phyloP scores from a whole-genome alignment of 192 early-diverging fungal species.

The Coemansia sp. region DNA sequence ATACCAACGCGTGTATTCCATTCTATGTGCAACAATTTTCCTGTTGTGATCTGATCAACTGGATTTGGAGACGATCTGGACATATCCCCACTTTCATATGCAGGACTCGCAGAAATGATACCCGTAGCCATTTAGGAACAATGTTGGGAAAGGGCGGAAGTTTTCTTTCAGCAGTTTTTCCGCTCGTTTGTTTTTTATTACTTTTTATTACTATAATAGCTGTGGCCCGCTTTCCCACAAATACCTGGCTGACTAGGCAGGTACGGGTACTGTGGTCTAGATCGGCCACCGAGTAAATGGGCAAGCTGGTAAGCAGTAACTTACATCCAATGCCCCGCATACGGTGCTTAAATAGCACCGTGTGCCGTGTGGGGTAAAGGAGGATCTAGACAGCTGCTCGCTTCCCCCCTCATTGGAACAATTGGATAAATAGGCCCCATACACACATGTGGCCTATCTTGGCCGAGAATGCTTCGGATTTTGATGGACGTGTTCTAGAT shows the following conservation, averaged over 20 bases:
- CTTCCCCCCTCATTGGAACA: background rate
- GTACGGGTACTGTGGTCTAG: background rate
- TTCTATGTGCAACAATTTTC: background rate
- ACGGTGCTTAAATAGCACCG: background rate
- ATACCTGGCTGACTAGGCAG: background rate
- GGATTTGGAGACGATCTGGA: background rate
- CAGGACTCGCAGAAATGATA: background rate
- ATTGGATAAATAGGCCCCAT: background rate
- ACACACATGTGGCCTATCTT: background rate
- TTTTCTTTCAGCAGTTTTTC: background rate
- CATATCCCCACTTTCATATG: background rate
- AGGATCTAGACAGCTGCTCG: background rate
- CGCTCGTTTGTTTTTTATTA: no score
- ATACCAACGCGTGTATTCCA: background rate
- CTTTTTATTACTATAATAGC: background rate
- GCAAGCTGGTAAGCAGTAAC: background rate
- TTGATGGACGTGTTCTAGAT: background rate
- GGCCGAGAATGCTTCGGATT: background rate
- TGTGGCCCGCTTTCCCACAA: background rate
- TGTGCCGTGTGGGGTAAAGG: background rate
- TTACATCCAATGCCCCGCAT: background rate
- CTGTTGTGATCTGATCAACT: background rate
- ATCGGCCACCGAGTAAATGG: background rate
- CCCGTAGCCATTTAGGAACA: background rate
- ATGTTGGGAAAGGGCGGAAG: background rate